Evolutionary conservation across 495 filamentous ascomycete genomes (phyloP).

Genomic region (Xylaria bambusicola): DNA sequence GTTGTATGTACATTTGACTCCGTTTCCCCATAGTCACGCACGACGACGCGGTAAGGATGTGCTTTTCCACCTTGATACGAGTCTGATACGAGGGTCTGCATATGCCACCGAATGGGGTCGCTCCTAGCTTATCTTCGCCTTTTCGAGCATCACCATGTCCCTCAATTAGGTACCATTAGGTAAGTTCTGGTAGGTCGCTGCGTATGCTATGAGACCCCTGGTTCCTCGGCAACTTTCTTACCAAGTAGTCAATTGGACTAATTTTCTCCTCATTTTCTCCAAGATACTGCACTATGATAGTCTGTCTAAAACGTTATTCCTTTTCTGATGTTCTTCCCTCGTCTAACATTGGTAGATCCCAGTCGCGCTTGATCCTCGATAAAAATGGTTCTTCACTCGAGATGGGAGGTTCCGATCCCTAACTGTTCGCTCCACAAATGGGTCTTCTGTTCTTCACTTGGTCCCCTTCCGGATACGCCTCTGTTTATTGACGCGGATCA

Average conservation of each 20-base stretch:
- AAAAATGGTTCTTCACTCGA: slow-evolving; percentile 44
- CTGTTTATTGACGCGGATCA: slow-evolving; percentile 60
- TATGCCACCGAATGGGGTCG: no score
- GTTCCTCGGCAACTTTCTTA: background rate
- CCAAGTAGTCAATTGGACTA: no score
- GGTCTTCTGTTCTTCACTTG: slow-evolving; percentile 38
- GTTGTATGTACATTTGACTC: no score
- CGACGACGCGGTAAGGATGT: no score
- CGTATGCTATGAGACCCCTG: background rate
- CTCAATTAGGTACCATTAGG: no score
- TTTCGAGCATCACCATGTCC: background rate
- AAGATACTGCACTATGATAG: background rate
- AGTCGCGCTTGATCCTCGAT: background rate
- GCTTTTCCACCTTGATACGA: background rate
- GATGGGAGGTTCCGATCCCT: slow-evolving; percentile 42
- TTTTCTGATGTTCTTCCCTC: background rate
- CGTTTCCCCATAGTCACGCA: no score
- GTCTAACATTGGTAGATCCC: background rate
- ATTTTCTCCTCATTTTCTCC: background rate
- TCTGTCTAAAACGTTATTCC: background rate
- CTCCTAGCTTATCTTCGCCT: background rate
- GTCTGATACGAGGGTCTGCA: background rate
- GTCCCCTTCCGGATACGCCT: slow-evolving; percentile 35
- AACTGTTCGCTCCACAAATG: slow-evolving; percentile 38
- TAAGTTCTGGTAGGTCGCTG: no score